Evolutionary conservation across 208 protist species (phyloP).

Genomic region (Leishmania tarentolae): DNA sequence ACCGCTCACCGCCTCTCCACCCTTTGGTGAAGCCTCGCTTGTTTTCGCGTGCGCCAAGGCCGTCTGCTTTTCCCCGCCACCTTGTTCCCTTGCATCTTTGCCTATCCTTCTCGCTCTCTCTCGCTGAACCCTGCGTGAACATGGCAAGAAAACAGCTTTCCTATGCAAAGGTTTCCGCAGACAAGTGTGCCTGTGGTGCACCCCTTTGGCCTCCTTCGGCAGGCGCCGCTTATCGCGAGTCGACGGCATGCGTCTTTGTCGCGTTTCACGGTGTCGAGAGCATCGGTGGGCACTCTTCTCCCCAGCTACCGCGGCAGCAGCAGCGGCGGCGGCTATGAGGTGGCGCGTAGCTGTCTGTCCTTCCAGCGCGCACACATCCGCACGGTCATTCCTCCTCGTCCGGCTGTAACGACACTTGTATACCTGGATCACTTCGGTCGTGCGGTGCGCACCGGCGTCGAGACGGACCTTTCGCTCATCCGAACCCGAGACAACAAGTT

Average conservation of each 20-base stretch:
- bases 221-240: not conserved
- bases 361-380: constrained; percentile 50
- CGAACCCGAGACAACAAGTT: constrained; percentile 91
- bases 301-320: not conserved
- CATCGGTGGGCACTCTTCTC: not conserved
- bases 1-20: not conserved
- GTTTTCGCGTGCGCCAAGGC: not conserved
- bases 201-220: not conserved
- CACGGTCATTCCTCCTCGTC: constrained; percentile 80
- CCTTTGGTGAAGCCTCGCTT: not conserved
- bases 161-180: not conserved
- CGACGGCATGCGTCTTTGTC: not conserved
- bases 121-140: not conserved
- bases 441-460: constrained; percentile 54
- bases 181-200: constrained; percentile 1
- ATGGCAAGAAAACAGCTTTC: not conserved
- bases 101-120: not conserved
- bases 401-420: constrained; percentile 81
- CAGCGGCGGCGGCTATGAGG: constrained; percentile 3
- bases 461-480: constrained; percentile 81
- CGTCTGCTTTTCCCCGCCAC: not conserved
- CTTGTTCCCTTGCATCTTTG: no score
- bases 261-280: not conserved
- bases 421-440: constrained; percentile 73
- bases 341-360: not conserved